Percentiles rank a stretch among this genome's conserved stretches.
Conservation (phyloP, 1,284 basidiomycete species). For the Tilletiaria anomala region DNA sequence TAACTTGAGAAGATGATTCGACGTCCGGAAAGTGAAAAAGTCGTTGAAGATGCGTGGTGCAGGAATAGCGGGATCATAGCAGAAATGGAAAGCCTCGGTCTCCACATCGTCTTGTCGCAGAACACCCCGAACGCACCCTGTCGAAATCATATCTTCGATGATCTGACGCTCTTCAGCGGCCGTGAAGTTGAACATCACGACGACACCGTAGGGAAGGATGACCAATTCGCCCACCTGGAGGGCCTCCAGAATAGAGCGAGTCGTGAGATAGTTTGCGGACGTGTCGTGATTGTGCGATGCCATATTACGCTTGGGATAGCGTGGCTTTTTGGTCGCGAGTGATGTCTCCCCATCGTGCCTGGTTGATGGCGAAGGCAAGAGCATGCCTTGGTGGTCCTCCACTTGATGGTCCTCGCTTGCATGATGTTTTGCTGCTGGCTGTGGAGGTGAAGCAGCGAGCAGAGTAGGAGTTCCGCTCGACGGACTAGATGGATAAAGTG, state of each 20-base stretch:
- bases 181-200: slow-evolving; percentile 39
- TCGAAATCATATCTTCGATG: slow-evolving; percentile 31
- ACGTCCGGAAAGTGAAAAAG: slow-evolving; percentile 57
- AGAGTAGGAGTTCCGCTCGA: too few species aligned
- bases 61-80: slow-evolving; percentile 68
- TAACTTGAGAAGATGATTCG: slow-evolving; percentile 55
- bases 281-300: slow-evolving; percentile 38
- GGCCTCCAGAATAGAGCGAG: slow-evolving; percentile 29
- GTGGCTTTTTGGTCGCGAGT: too few species aligned
- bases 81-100: slow-evolving; percentile 29
- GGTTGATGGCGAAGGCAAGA: slow-evolving; percentile 8
- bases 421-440: too few species aligned
- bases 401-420: slow-evolving; percentile 1
- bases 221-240: slow-evolving; percentile 34
- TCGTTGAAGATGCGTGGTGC: slow-evolving; percentile 61
- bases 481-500: too few species aligned
- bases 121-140: slow-evolving; percentile 23
- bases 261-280: slow-evolving; percentile 29
- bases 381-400: slow-evolving; percentile 11
- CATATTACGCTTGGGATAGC: slow-evolving; percentile 30
- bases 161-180: slow-evolving; percentile 30
- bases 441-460: too few species aligned
- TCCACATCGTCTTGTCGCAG: slow-evolving; percentile 17
- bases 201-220: slow-evolving; percentile 35
- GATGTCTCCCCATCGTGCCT: slow-evolving; percentile 4